Evolutionary conservation across 2,329 filamentous ascomycete species (phyloP), one percentile per base, ranked within the genome.

Genomic region (Helotiales sp.): DNA sequence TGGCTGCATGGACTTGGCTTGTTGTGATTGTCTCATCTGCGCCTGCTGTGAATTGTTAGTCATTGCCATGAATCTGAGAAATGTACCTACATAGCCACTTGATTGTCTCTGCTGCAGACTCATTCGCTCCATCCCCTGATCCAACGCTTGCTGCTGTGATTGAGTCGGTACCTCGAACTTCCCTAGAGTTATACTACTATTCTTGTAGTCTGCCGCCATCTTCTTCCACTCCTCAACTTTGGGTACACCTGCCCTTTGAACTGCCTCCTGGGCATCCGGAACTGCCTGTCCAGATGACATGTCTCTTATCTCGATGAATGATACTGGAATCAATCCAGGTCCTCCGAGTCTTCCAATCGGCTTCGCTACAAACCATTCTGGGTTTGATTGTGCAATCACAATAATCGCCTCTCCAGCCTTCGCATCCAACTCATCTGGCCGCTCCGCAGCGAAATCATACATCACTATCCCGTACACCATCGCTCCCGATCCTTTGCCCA

Each of bases 191-290:
- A 99, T 98, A 75, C 95, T 98, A 73, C 93, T 96, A 73, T 98
- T 97, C 79, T 99, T 99, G 77, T 99, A 99, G 63, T 97, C 93
- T 55, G 93, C 93, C 0, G 95, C 93, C 91, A 97, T 97, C 77
- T 96, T 96, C 79, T 99, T 99, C 95, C 95, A 99, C 69, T 99
- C 95, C 71, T 99, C 95, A 3, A 99, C 95, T 69, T 88, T 89
- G 12, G 95, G 95, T 7, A 99, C 93, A 19, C 93, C 93, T 1
- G 95, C 95, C 66, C 88, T 87, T 67, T 86, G 85, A 55, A 99
- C 91, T 1, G 95, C 93, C 29, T 93, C 93, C 25, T 90, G 81
- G 0, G 93, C 86, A 72, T 98, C 91, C 17, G 83, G 74, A 1
- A 97, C 91, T 0, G 93, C 83, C 65, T 90, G 85, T 51, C 93